A percentile compares a stretch with the other conserved stretches of the same genome.
Evolutionary conservation across 2,329 filamentous ascomycete genomes (phyloP).

Genomic region (Colletotrichum sp.): DNA sequence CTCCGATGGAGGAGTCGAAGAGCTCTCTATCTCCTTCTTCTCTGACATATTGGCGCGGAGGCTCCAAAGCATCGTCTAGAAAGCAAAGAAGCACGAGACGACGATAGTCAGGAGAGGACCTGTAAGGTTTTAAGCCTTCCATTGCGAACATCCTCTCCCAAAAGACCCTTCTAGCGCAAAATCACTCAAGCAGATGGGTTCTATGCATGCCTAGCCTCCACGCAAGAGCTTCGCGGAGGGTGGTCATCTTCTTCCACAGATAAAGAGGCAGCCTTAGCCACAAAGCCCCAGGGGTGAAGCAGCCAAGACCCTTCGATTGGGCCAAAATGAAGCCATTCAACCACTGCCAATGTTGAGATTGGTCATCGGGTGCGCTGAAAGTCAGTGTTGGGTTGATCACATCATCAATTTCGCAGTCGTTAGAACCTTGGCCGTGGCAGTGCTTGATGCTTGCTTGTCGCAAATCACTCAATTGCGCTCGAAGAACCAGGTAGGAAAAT

Average conservation of each 20-base stretch:
- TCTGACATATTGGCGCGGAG: neutral
- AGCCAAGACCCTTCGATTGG: neutral
- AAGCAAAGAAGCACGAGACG: neutral
- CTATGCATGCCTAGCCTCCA: neutral
- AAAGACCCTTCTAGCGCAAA: neutral
- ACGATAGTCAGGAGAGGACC: neutral
- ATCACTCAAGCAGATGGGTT: neutral
- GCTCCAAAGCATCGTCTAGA: neutral
- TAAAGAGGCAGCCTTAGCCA: neutral
- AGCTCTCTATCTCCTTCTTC: neutral
- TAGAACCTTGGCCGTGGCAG: conserved; percentile 8
- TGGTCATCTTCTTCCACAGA: neutral
- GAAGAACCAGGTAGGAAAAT: no score
- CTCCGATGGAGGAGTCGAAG: neutral
- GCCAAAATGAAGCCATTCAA: neutral
- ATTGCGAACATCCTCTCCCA: neutral
- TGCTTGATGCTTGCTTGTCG: neutral
- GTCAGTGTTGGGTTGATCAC: neutral
- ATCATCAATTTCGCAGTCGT: neutral
- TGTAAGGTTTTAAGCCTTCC: neutral
- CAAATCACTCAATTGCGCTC: neutral
- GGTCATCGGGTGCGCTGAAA: no score
- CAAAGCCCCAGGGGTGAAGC: neutral
- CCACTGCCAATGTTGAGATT: neutral
- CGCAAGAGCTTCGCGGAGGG: neutral